These are phyloP conservation scores for Emericellopsis atlantica DNA, from an alignment of 2,329 filamentous ascomycete genomes.

Conservation along the genomic window DNA sequence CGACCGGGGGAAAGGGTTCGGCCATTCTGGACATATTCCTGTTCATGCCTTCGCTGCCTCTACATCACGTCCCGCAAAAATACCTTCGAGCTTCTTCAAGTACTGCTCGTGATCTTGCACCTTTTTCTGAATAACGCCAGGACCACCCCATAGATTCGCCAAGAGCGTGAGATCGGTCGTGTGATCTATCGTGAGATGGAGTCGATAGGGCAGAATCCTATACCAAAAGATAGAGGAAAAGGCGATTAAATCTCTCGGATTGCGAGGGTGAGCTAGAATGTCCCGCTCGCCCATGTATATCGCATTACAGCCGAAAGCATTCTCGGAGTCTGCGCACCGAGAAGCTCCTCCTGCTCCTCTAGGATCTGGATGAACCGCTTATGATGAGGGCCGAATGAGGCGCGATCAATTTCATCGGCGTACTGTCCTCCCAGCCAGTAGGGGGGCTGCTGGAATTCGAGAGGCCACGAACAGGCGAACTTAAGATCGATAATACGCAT, in stretches of 20 bases:
- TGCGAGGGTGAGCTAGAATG: conserved; percentile 2
- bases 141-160: background rate
- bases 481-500: conserved; percentile 16
- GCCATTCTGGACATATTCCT: background rate
- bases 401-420: conserved; percentile 1
- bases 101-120: conserved; percentile 2
- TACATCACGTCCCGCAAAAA: conserved; percentile 1
- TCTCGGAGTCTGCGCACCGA: background rate
- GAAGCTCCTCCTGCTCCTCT: conserved; percentile 3
- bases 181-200: conserved; percentile 2
- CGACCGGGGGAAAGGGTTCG: background rate
- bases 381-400: conserved; percentile 2
- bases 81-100: conserved; percentile 1
- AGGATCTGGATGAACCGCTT: conserved; percentile 2
- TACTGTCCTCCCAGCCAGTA: conserved; percentile 12
- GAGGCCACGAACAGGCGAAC: conserved; percentile 14
- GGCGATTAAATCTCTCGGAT: conserved; percentile 1
- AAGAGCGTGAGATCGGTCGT: conserved; percentile 3
- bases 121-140: conserved; percentile 1
- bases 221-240: conserved; percentile 3
- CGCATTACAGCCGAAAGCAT: conserved; percentile 3
- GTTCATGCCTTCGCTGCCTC: conserved; percentile 1
- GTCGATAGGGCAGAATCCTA: conserved; percentile 1
- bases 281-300: conserved; percentile 1
- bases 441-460: conserved; percentile 14